Conservation (phyloP, 345 rosid species). For the Populus alba region DNA sequence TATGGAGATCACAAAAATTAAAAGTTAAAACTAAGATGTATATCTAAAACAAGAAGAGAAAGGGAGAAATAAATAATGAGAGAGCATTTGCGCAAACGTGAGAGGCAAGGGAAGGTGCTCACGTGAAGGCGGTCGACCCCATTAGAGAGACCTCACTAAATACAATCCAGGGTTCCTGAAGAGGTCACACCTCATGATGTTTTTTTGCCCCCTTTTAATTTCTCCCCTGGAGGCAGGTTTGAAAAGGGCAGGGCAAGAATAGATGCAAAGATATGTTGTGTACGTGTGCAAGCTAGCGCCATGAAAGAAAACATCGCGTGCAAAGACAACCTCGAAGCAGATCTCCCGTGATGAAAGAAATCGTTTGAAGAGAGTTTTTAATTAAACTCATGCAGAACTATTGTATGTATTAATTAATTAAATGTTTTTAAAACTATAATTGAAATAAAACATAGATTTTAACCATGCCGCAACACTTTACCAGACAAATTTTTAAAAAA, state of each 20-base stretch:
- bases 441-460: too few relatives aligned
- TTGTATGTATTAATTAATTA: too few relatives aligned
- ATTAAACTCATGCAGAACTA: too few relatives aligned
- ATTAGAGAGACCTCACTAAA: not conserved
- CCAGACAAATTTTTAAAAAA: too few relatives aligned
- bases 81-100: constrained; percentile 19
- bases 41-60: not conserved
- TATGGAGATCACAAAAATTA: not conserved
- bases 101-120: constrained; percentile 49
- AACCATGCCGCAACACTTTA: too few relatives aligned
- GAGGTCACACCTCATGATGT: constrained; percentile 2
- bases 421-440: too few relatives aligned
- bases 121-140: constrained; percentile 48
- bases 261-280: constrained; percentile 6
- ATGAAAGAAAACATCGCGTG: constrained; percentile 28
- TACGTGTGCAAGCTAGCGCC: not conserved
- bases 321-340: constrained; percentile 15
- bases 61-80: constrained; percentile 11
- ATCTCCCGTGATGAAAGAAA: constrained; percentile 14
- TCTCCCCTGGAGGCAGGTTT: not conserved
- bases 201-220: not conserved
- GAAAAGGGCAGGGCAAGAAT: not conserved
- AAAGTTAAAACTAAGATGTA: not conserved
- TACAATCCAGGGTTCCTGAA: not conserved
- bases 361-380: not conserved